phyloP scores from a whole-genome alignment of 192 early-diverging fungal species.

The Kickxella alabastrina region DNA sequence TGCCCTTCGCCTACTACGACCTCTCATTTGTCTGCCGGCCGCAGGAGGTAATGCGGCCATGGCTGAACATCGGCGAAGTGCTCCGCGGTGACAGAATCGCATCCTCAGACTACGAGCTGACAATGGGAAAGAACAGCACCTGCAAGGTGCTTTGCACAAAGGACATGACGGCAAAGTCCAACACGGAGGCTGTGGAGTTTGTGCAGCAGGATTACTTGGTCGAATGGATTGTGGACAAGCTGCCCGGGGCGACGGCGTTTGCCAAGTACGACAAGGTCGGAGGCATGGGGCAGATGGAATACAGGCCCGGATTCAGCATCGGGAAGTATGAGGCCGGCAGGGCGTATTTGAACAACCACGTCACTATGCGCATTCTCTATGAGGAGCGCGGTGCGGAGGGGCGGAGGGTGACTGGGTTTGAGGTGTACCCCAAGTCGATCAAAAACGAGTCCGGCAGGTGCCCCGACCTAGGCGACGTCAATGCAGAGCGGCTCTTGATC shows the following conservation, averaged over 20 bases:
- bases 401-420: conserved; percentile 64
- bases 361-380: conserved; percentile 59
- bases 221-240: conserved; percentile 68
- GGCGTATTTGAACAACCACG: conserved; percentile 65
- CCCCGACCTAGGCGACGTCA: conserved; percentile 6
- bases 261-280: conserved; percentile 3
- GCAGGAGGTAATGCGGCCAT: conserved; percentile 18
- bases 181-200: conserved; percentile 49
- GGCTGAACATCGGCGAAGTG: conserved; percentile 62
- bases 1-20: conserved; percentile 64
- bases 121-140: conserved; percentile 43
- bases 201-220: conserved; percentile 59
- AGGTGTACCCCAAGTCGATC: conserved; percentile 64
- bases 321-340: conserved; percentile 51
- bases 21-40: conserved; percentile 61
- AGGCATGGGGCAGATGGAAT: conserved; percentile 21
- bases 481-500: conserved; percentile 12
- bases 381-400: conserved; percentile 34
- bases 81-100: conserved; percentile 69
- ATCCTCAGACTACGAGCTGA: conserved; percentile 54
- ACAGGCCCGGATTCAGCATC: conserved; percentile 59
- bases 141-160: conserved; percentile 59
- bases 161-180: conserved; percentile 36
- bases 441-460: no score
- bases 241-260: conserved; percentile 59